These are phyloP conservation scores for Pyrenula massariospora DNA, from an alignment of 495 filamentous ascomycete species.

Conservation along the genomic window DNA sequence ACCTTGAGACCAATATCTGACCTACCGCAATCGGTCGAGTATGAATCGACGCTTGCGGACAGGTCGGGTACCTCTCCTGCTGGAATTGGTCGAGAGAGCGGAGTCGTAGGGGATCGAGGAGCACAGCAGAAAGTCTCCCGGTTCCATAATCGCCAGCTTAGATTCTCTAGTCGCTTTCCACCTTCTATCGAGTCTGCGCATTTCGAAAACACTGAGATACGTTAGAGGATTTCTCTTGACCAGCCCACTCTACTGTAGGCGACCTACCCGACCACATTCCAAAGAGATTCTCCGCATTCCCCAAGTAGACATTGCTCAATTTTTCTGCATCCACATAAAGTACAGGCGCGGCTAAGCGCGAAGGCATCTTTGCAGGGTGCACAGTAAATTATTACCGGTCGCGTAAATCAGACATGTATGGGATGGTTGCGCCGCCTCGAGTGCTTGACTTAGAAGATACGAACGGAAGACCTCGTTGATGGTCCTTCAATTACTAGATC, in stretches of 20 bases:
- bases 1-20: constrained; percentile 32
- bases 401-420: not conserved
- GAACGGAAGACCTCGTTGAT: no score
- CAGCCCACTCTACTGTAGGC: not conserved
- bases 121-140: constrained; percentile 94
- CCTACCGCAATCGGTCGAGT: constrained; percentile 55
- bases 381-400: not conserved
- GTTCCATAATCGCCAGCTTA: constrained; percentile 94
- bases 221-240: not conserved
- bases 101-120: constrained; percentile 37
- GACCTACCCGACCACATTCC: constrained; percentile 95
- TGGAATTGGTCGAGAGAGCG: no score
- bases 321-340: constrained; percentile 74
- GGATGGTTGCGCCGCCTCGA: no score
- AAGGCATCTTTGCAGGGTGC: constrained; percentile 35
- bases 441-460: no score
- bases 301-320: constrained; percentile 88
- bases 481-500: no score
- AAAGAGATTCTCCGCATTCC: constrained; percentile 85
- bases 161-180: constrained; percentile 83
- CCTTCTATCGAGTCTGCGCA: constrained; percentile 91
- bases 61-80: constrained; percentile 79
- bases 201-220: constrained; percentile 71
- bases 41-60: constrained; percentile 77
- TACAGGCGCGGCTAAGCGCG: constrained; percentile 55